Evolutionary conservation across 768 basidiomycete genomes (phyloP).

Genomic region (Terana coerulea): DNA sequence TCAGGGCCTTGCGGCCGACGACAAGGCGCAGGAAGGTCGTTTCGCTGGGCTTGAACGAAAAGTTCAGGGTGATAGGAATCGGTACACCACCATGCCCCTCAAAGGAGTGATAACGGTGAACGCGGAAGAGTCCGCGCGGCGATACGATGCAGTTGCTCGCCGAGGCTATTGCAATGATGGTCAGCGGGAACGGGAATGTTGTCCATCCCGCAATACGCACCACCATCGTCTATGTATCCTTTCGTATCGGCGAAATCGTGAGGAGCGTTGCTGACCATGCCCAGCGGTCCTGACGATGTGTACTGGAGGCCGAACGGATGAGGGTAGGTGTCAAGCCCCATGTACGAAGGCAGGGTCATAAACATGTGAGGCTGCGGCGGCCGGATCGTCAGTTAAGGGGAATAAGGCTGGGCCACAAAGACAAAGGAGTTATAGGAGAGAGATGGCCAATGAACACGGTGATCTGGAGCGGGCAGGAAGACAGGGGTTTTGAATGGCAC

Average conservation of each 20-base stretch:
- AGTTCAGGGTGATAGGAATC: slow-evolving; percentile 62
- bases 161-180: slow-evolving; percentile 28
- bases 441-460: neutral
- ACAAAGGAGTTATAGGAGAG: neutral
- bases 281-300: neutral
- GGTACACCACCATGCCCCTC: slow-evolving; percentile 62
- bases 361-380: neutral
- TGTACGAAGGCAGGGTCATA: neutral
- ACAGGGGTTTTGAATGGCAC: slow-evolving; percentile 1
- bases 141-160: slow-evolving; percentile 28
- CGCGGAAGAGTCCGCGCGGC: slow-evolving; percentile 51
- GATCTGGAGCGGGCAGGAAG: neutral
- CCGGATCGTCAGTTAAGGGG: no score
- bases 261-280: neutral
- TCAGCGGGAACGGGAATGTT: neutral
- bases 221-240: neutral
- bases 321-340: slow-evolving; percentile 1
- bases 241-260: neutral
- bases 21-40: slow-evolving; percentile 68
- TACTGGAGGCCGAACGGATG: neutral
- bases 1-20: slow-evolving; percentile 63
- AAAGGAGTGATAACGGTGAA: slow-evolving; percentile 60
- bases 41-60: slow-evolving; percentile 45
- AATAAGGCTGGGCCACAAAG: neutral
- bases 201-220: neutral